Evolutionary conservation across 176 grass and related monocot genomes (phyloP), one percentile per base, ranked within the genome.

Genomic region (Phragmites australis): DNA sequence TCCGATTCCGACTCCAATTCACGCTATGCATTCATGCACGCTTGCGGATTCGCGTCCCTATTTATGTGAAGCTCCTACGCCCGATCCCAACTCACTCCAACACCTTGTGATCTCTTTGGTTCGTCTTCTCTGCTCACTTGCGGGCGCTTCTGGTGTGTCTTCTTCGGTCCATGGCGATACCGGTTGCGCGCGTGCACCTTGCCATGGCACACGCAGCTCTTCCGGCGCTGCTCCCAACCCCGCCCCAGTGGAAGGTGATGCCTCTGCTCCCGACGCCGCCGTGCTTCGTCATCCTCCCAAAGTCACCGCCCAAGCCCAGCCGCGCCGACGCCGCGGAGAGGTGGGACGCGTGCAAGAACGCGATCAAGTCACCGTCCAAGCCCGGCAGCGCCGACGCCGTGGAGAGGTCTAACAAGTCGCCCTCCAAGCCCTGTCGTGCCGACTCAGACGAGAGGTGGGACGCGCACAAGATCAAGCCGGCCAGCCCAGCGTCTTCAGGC

Each of bases 221-320:
- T 0, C 74, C 82, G 1, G 29, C 53, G 9, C 43, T 70, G n/a
- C 82, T 70, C n/a, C 82, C 74, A 6, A 83, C 60, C 2, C 81
- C 48, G 16, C 49, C 81, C 1, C 22, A 9, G 23, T 34, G 60
- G 18, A 41, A 56, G 17, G 32, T 31, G 25, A 0, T 42, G 80
- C 29, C 80, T 1, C 37, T 53, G 23, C 44, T 63, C n/a, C 45
- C 45, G 2, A 82, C 82, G 2, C n/a, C n/a, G n/a, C 60, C 60
- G 16, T 39, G 29, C 51, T 1, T 0, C 26, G 30, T 26, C 44
- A 1, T 48, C 30, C 2, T 64, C 13, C 55, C 74, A 14, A 17
- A 43, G 25, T 6, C 43, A 17, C 25, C 54, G 23, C 10, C 42
- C 14, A 16, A 17, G 14, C 65, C 51, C 2, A 27, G 65, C 19